Conservation (phyloP, 1,284 basidiomycete species). For the Papiliotrema laurentii region DNA sequence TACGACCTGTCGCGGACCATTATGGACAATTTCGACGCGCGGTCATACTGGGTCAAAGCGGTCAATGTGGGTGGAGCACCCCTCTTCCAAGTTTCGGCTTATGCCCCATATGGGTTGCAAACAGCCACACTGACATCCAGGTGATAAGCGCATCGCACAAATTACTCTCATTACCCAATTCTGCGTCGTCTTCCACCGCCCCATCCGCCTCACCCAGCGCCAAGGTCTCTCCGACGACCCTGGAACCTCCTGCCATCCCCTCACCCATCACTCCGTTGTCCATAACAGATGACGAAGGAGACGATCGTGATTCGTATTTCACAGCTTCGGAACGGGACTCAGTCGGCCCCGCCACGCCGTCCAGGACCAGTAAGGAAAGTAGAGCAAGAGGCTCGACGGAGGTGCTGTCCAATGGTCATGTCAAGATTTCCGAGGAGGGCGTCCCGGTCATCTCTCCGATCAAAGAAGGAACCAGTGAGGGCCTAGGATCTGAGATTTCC, state of each 20-base stretch:
- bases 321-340: constrained; percentile 5
- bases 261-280: constrained; percentile 3
- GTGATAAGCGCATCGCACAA: constrained; percentile 25
- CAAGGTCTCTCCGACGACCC: not conserved
- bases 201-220: constrained; percentile 4
- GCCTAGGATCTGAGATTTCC: too few species aligned
- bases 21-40: not conserved
- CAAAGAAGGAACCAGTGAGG: too few species aligned
- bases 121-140: constrained; percentile 5
- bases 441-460: too few species aligned
- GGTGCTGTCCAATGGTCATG: not conserved
- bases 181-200: constrained; percentile 2
- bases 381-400: not conserved
- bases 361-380: not conserved
- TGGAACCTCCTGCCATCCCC: too few species aligned
- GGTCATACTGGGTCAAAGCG: not conserved
- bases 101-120: not conserved
- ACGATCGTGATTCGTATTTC: not conserved
- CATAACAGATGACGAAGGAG: constrained; percentile 2
- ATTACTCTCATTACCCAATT: constrained; percentile 10
- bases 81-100: not conserved
- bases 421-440: not conserved
- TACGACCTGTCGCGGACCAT: not conserved
- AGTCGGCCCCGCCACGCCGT: not conserved
- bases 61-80: not conserved